Base-by-base conservation (phyloP, 768 basidiomycete species). In the Trametes punicea region DNA sequence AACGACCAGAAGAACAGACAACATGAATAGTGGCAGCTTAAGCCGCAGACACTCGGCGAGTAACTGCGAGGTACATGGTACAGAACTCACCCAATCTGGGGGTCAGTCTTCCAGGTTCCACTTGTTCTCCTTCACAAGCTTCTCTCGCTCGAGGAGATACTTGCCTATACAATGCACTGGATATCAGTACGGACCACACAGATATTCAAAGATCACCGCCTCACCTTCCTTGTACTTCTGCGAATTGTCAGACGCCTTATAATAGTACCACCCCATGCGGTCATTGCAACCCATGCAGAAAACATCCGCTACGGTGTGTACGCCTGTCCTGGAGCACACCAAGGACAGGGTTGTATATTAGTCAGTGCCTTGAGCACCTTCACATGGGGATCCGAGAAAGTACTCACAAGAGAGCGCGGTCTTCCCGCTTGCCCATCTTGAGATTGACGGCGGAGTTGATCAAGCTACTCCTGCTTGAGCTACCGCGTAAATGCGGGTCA, bases 201-300 rank as follows among this genome's bases (percentile, higher is more conserved):
- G 10, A 13, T 44, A 18, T 15, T 13, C 8, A 15, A 38, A 44
- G 42, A 1, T 26, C 23, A 25, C 9, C 9, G n/a, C 5, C 78
- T 34, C 30, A 82, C 90, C 86, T 80, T 93, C 90, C 69, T 92
- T 93, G 67, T 93, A 92, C 67, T 87, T 90, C 79, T 93, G 90
- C 2, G 81, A 77, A 34, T 75, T 73, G 61, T 92, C 87, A 0
- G 84, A 79, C 11, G 90, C 88, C 65, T 85, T 87, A 68, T 88
- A 82, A 62, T 93, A 93, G 65, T 77, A 90, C 90, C 90, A 93
- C 1, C 90, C 90, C 4, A 92, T 55, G 31, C 87, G 78, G 15
- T 88, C 88, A 54, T 85, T 83, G 70, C 90, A 93, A 0, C 88
- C 88, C 29, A 88, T 49, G 64, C 90, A 93, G 66, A 81, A 91